Conservation (phyloP, 208 protist species). For the Novymonas esmeraldas region DNA sequence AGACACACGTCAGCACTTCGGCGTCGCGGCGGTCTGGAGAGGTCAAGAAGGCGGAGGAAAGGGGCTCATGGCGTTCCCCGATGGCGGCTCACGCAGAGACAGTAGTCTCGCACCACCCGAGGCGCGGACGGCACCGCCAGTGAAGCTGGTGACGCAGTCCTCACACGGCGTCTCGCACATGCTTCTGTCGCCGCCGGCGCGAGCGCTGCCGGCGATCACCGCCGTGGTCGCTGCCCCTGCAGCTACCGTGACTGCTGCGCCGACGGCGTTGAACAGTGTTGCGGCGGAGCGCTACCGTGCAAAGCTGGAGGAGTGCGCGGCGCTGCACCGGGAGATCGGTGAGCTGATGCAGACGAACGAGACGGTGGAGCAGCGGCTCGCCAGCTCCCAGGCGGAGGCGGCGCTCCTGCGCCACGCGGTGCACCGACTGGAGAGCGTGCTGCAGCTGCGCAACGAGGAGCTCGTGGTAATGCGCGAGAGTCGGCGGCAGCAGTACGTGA, state of each 20-base stretch:
- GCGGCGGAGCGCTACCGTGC: slow-evolving; percentile 17
- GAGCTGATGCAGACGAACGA: slow-evolving; percentile 4
- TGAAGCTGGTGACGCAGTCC: background rate
- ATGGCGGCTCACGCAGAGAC: background rate
- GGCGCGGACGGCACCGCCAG: background rate
- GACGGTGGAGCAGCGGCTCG: slow-evolving; percentile 4
- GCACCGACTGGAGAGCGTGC: slow-evolving; percentile 6
- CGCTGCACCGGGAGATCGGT: slow-evolving; percentile 17
- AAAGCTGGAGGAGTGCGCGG: slow-evolving; percentile 31
- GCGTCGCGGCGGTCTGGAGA: too few relatives aligned
- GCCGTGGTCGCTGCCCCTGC: background rate
- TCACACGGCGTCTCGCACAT: background rate
- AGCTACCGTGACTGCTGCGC: background rate
- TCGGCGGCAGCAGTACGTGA: background rate
- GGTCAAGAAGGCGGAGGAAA: too few relatives aligned
- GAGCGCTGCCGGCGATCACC: background rate
- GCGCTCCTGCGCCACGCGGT: slow-evolving; percentile 14
- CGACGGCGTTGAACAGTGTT: too few relatives aligned
- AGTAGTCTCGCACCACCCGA: background rate
- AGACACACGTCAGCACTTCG: too few relatives aligned
- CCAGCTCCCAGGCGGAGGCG: background rate
- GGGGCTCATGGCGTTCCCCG: background rate
- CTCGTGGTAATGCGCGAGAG: background rate
- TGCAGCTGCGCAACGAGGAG: background rate
- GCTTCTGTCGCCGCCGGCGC: background rate